Evolutionary conservation across 2,329 filamentous ascomycete genomes (phyloP).

Genomic region (Nannizziopsis arthrosporioides): DNA sequence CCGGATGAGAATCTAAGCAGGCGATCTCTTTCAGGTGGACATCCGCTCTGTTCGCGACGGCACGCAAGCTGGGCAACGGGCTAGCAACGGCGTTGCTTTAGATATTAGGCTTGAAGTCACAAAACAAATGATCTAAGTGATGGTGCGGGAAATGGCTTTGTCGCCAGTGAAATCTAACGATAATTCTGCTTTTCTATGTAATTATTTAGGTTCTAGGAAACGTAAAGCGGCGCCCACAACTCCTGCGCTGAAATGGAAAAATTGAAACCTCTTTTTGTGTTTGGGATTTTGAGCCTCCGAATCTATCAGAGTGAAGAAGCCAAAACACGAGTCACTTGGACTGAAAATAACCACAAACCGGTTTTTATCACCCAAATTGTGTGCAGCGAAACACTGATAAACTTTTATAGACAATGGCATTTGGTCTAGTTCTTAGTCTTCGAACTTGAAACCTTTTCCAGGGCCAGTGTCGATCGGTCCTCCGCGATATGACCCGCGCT

Average conservation of each 20-base stretch:
- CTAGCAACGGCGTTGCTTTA: too few relatives aligned
- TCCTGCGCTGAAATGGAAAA: constrained; percentile 2
- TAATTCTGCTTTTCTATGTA: background rate
- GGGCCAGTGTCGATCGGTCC: constrained; percentile 73
- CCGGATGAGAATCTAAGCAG: background rate
- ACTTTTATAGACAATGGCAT: too few relatives aligned
- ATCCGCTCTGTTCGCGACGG: too few relatives aligned
- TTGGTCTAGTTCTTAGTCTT: constrained; percentile 49
- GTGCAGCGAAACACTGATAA: background rate
- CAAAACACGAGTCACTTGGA: too few relatives aligned
- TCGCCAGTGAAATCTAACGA: too few relatives aligned
- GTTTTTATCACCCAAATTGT: background rate
- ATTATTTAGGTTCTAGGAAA: background rate
- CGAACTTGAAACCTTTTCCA: constrained; percentile 86
- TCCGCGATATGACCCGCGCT: constrained; percentile 79
- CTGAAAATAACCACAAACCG: too few relatives aligned
- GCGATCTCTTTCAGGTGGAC: too few relatives aligned
- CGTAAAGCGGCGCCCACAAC: background rate
- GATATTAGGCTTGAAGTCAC: too few relatives aligned
- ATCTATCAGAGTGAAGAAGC: too few relatives aligned
- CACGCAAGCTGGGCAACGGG: too few relatives aligned
- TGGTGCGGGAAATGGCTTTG: background rate
- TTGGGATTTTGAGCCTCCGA: too few relatives aligned
- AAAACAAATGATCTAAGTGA: background rate
- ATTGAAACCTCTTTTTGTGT: too few relatives aligned